Evolutionary conservation across 179 eudicot genomes (phyloP).

Genomic region (Carnegiea gigantea): DNA sequence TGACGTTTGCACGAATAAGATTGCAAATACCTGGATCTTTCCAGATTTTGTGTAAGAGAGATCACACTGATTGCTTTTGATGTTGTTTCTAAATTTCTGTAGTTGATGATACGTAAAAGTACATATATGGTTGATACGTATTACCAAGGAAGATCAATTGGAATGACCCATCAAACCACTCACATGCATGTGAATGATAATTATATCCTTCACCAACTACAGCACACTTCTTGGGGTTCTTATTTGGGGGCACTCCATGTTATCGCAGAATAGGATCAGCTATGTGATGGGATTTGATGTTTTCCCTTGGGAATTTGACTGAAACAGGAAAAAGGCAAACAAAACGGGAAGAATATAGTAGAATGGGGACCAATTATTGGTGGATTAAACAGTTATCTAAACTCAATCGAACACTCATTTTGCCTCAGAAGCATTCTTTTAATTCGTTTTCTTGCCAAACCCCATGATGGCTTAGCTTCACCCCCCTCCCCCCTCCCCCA

Average conservation of each 20-base stretch:
- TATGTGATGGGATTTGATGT: not conserved
- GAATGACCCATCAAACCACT: not conserved
- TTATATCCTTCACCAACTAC: not conserved
- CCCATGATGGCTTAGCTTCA: not conserved
- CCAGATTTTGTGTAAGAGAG: too few species aligned
- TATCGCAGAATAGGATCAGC: not conserved
- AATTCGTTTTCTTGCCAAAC: slow-evolving; percentile 31
- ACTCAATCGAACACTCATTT: not conserved
- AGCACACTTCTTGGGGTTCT: not conserved
- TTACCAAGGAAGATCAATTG: too few species aligned
- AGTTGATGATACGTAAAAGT: too few species aligned
- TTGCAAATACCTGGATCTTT: too few species aligned
- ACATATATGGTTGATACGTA: too few species aligned
- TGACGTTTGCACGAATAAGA: too few species aligned
- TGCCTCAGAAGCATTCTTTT: not conserved
- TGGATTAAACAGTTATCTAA: not conserved
- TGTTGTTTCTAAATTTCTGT: too few species aligned
- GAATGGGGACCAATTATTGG: not conserved
- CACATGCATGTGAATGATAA: too few species aligned
- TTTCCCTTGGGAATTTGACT: too few species aligned
- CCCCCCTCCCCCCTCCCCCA: too few species aligned
- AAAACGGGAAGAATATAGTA: not conserved
- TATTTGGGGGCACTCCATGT: not conserved
- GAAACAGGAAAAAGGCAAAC: not conserved
- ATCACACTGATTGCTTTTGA: too few species aligned